Evolutionary conservation across 2,329 filamentous ascomycete species (phyloP), one percentile per base, ranked within the genome.

Genomic region (Didymella arachidicola): DNA sequence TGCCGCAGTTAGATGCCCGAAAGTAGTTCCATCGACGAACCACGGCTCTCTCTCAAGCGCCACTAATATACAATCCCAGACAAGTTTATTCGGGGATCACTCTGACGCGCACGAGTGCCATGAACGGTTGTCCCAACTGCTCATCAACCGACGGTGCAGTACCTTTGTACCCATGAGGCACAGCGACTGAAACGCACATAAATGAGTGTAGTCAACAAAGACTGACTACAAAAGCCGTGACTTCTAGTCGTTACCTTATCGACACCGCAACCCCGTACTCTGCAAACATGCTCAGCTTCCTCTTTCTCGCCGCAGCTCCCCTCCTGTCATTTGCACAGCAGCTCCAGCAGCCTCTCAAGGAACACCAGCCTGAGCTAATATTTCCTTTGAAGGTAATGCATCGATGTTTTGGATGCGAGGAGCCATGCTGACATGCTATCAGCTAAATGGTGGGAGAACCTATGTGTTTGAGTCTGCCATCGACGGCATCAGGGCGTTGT

Each of bases 101-200:
- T 50, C 50, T 59, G 50, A 59, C 50, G 56, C 56, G 44, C 56
- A 50, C 26, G 47, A 52, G 46, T 48, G 39, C 42, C 18, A 45
- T 30, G 32, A 55, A 50, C 19, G 46, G 19, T 18, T 7, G 8
- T 18, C 26, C 34, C 34, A 46, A 22, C 18, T 55, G 19, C 29
- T 46, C 30, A 16, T 46, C 16, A 25, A 44, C 44, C 36, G 25
- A 47, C 48, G 44, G 38, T 16, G 38, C 25, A 38, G 25, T 32
- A 25, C 6, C n/a, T 10, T 26, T 19, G 46, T 32, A 32, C 32
- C 52, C 43, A 53, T 19, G 53, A 47, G 58, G 58, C 58, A 55
- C 57, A 56, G 52, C 25, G 52, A 49, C n/a, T 51, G 53, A 60
- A 48, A 53, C 48, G 30, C n/a, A 60, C 32, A 57, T 53, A 60